phyloP scores from a whole-genome alignment of 768 basidiomycete genomes.

The Hirschioporus abietinus region DNA sequence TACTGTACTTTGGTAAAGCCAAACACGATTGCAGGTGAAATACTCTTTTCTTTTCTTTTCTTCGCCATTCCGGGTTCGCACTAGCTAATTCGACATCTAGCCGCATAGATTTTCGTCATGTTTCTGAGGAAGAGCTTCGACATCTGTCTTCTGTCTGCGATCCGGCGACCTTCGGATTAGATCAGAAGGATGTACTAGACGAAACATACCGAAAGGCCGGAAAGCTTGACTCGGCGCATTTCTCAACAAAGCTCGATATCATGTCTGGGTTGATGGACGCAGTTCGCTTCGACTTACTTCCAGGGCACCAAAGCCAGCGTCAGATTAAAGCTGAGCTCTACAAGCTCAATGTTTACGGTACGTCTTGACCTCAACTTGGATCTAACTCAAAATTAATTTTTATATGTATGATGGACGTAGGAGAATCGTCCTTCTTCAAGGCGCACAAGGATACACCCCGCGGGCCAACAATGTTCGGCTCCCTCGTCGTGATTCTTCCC shows the following conservation, averaged over 20 bases:
- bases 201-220: conserved; percentile 41
- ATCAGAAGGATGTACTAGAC: conserved; percentile 34
- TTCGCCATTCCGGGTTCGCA: neutral
- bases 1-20: conserved; percentile 12
- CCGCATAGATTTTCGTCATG: conserved; percentile 11
- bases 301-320: conserved; percentile 16
- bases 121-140: conserved; percentile 8
- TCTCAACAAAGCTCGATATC: conserved; percentile 29
- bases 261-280: conserved; percentile 23
- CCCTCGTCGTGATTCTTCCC: conserved; percentile 47
- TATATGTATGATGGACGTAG: conserved; percentile 21
- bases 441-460: conserved; percentile 45
- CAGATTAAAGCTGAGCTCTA: conserved; percentile 31
- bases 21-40: neutral
- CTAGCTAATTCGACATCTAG: neutral
- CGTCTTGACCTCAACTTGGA: conserved; percentile 5
- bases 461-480: conserved; percentile 41
- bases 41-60: neutral
- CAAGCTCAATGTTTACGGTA: conserved; percentile 45
- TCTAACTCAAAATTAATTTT: no score
- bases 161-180: conserved; percentile 35
- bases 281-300: conserved; percentile 19
- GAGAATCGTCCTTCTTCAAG: conserved; percentile 43
- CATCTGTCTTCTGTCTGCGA: conserved; percentile 18
- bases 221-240: conserved; percentile 35